Percentiles rank a stretch among this genome's conserved stretches.
Evolutionary conservation across 179 eudicot species (phyloP).

Genomic region (Corrigiola litoralis): DNA sequence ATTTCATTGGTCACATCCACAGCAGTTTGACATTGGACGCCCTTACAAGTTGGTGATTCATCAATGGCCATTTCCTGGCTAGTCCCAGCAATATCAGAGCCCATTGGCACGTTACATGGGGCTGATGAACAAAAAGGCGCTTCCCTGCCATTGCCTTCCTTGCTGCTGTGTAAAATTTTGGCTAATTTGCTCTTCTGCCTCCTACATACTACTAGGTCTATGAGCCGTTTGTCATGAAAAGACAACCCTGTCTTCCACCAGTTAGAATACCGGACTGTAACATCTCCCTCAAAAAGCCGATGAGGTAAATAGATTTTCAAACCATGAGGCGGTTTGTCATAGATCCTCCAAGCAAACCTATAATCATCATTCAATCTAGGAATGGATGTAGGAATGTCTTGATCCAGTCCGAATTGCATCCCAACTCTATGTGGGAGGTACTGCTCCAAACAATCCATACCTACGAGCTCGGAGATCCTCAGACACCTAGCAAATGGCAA

Average conservation of each 20-base stretch:
- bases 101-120: neutral
- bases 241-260: constrained; percentile 29
- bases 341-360: constrained; percentile 15
- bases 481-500: constrained; percentile 8
- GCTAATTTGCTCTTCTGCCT: neutral
- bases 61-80: neutral
- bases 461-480: constrained; percentile 9
- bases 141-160: neutral
- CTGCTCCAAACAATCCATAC: constrained; percentile 14
- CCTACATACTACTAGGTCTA: no score
- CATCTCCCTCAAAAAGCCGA: constrained; percentile 10
- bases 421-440: constrained; percentile 12
- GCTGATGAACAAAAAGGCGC: neutral
- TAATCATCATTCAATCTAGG: neutral
- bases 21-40: no score
- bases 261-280: constrained; percentile 19
- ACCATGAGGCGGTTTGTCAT: constrained; percentile 12
- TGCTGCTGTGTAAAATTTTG: neutral
- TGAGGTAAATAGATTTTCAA: constrained; percentile 24
- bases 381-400: constrained; percentile 2
- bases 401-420: constrained; percentile 13
- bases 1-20: neutral
- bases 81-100: neutral
- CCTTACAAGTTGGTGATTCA: neutral
- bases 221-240: neutral